Percentiles rank a stretch among this genome's conserved stretches.
Conservation (phyloP, 2,329 filamentous ascomycete species). For the Verticillium tricorpus region DNA sequence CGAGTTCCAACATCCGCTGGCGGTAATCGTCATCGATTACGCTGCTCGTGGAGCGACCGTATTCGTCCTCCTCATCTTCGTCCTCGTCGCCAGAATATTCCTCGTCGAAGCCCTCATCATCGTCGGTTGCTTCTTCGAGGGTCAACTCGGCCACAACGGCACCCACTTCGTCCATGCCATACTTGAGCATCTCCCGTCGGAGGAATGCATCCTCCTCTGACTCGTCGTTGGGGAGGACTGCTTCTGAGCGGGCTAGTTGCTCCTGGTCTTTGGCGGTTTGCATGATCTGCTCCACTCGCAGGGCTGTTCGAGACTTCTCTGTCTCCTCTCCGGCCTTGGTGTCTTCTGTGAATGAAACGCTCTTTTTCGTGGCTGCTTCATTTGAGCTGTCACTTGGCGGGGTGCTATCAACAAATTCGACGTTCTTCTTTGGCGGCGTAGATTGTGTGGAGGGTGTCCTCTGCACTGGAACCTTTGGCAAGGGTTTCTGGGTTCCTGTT, state of each 20-base stretch:
- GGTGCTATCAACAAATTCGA: neutral
- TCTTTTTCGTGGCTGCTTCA: constrained; percentile 33
- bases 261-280: constrained; percentile 52
- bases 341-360: constrained; percentile 59
- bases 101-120: constrained; percentile 43
- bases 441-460: neutral
- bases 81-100: constrained; percentile 46
- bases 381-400: neutral
- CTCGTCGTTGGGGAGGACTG: constrained; percentile 69
- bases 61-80: constrained; percentile 70
- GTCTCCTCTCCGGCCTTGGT: constrained; percentile 44
- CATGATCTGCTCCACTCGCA: constrained; percentile 53
- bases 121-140: constrained; percentile 63
- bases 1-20: constrained; percentile 78
- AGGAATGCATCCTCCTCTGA: constrained; percentile 74
- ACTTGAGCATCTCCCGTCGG: constrained; percentile 84
- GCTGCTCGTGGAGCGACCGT: constrained; percentile 65
- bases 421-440: constrained; percentile 22
- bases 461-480: neutral
- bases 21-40: constrained; percentile 72
- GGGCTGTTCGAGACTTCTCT: constrained; percentile 34
- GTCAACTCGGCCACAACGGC: constrained; percentile 90
- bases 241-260: constrained; percentile 35
- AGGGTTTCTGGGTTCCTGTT: neutral
- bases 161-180: constrained; percentile 83